Evolutionary conservation across 1,284 basidiomycete species (phyloP).

Genomic region (Sphagnurus paluster): DNA sequence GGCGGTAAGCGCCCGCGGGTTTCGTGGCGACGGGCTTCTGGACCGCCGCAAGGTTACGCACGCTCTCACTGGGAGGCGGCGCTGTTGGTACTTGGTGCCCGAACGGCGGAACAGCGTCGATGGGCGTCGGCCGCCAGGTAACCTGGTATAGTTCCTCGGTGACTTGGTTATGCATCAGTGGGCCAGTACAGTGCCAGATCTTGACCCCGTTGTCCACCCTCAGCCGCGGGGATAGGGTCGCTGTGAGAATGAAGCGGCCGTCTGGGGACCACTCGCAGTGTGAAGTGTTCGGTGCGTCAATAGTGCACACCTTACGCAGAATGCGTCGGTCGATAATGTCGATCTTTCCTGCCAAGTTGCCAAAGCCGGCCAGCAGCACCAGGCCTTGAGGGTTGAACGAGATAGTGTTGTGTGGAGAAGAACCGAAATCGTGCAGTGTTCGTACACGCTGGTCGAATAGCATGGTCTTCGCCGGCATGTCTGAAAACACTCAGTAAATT

Average conservation of each 20-base stretch:
- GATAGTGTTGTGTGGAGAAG: slow-evolving; percentile 88
- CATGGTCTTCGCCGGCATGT: slow-evolving; percentile 94
- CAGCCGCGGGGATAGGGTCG: slow-evolving; percentile 90
- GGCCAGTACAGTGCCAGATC: slow-evolving; percentile 92
- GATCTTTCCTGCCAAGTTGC: slow-evolving; percentile 93
- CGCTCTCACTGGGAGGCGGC: slow-evolving; percentile 63
- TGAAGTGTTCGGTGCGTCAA: slow-evolving; percentile 92
- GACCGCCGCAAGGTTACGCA: slow-evolving; percentile 36
- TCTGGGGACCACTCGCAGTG: slow-evolving; percentile 96
- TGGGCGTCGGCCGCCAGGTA: slow-evolving; percentile 77
- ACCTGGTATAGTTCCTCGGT: slow-evolving; percentile 89
- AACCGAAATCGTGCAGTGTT: slow-evolving; percentile 88
- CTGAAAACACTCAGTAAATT: slow-evolving; percentile 37
- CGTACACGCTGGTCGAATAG: slow-evolving; percentile 92
- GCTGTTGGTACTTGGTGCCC: slow-evolving; percentile 72
- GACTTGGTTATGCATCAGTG: slow-evolving; percentile 77
- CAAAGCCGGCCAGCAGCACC: slow-evolving; percentile 90
- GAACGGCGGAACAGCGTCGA: slow-evolving; percentile 72
- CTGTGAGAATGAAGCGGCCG: slow-evolving; percentile 90
- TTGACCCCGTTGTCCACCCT: slow-evolving; percentile 98
- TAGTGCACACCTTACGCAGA: slow-evolving; percentile 80
- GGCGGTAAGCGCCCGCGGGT: slow-evolving; percentile 83
- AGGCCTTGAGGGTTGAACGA: slow-evolving; percentile 95
- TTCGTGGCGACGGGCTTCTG: slow-evolving; percentile 55
- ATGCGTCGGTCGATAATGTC: slow-evolving; percentile 91